Evolutionary conservation across 2,329 filamentous ascomycete species (phyloP).

Genomic region (Venturia oleaginea): DNA sequence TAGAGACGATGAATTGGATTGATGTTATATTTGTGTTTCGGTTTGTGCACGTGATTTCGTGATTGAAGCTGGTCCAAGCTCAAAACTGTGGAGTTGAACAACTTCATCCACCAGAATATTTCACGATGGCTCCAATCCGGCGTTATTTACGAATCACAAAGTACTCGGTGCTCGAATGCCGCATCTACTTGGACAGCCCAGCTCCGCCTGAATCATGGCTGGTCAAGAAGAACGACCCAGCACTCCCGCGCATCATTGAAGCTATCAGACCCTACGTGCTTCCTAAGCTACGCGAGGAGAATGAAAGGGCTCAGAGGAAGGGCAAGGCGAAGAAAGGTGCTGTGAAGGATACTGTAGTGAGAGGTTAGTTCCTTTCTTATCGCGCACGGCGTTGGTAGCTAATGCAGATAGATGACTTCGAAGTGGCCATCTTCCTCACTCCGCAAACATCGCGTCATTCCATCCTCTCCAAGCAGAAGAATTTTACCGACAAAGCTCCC

Average conservation of each 20-base stretch:
- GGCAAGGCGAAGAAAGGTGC: conserved; percentile 61
- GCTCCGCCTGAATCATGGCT: conserved; percentile 76
- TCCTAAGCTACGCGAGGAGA: conserved; percentile 80
- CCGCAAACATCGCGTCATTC: conserved; percentile 79
- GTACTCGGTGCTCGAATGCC: conserved; percentile 90
- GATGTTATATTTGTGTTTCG: not conserved
- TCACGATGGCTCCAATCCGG: conserved; percentile 73
- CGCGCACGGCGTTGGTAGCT: not conserved
- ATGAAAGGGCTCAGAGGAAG: conserved; percentile 50
- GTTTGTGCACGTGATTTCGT: not conserved
- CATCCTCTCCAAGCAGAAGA: conserved; percentile 76
- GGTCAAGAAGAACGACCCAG: conserved; percentile 63
- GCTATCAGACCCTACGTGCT: conserved; percentile 77
- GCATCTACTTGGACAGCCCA: conserved; percentile 91
- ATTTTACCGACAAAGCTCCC: conserved; percentile 40
- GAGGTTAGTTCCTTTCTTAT: conserved; percentile 46
- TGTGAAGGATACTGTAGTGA: conserved; percentile 78
- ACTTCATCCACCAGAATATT: not conserved
- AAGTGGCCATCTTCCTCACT: conserved; percentile 88
- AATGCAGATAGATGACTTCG: conserved; percentile 67
- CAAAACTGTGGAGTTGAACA: not conserved
- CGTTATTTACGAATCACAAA: conserved; percentile 88
- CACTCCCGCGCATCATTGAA: conserved; percentile 75
- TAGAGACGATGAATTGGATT: not conserved
- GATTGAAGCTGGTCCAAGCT: not conserved